These are phyloP conservation scores for Talaromyces pinophilus DNA, from an alignment of 2,329 filamentous ascomycete genomes.

Conservation along the genomic window DNA sequence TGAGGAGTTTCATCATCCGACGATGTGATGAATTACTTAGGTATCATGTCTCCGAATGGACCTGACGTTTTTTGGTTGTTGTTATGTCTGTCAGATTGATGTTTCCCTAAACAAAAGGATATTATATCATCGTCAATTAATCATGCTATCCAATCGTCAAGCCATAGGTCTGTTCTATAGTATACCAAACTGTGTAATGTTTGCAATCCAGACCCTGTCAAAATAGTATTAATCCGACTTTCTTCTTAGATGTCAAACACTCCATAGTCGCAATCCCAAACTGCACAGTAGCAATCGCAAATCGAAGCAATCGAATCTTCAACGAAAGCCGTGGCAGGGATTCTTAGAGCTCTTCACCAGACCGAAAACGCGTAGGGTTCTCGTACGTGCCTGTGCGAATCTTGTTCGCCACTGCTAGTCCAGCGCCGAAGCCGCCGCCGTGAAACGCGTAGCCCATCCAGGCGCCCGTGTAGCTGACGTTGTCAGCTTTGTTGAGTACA, in stretches of 20 bases:
- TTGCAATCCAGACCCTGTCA: no score
- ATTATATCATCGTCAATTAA: not conserved
- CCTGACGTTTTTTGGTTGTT: not conserved
- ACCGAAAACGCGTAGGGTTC: conserved; percentile 7
- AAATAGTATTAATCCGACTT: no score
- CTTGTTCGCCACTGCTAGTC: conserved; percentile 4
- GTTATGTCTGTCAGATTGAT: not conserved
- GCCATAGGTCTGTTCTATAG: not conserved
- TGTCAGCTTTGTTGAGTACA: not conserved
- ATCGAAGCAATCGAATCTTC: not conserved
- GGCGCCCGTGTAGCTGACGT: conserved; percentile 17
- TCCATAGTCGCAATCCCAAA: no score
- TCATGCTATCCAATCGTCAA: not conserved
- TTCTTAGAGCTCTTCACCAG: not conserved
- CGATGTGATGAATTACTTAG: not conserved
- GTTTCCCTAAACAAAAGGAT: no score
- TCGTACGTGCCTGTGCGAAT: not conserved
- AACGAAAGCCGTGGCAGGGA: not conserved
- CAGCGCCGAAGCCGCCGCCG: conserved; percentile 16
- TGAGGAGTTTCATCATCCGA: conserved; percentile 19
- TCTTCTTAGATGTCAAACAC: no score
- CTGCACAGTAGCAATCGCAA: not conserved
- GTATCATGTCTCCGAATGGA: not conserved
- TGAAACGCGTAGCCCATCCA: conserved; percentile 22
- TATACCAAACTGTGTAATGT: no score